A percentile compares a stretch with the other conserved stretches of the same genome.
Evolutionary conservation across 352 stramenopile species (phyloP).

Genomic region (Phytophthora chlamydospora): DNA sequence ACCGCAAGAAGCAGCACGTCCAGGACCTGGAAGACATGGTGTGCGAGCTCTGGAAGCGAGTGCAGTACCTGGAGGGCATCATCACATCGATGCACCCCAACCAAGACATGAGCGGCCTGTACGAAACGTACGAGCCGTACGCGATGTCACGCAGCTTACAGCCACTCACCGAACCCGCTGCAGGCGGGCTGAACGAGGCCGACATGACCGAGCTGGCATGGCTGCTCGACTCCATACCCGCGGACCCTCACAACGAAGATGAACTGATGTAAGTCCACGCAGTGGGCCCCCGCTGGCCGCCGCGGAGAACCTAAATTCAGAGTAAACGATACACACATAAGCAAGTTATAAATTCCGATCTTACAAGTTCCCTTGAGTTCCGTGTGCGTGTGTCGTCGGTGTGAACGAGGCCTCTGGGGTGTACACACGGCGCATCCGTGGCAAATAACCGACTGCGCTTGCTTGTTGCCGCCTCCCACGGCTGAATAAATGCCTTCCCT

Average conservation of each 20-base stretch:
- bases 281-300: neutral
- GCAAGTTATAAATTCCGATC: conserved; percentile 16
- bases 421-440: too few species aligned
- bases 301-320: conserved; percentile 13
- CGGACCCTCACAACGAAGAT: conserved; percentile 24
- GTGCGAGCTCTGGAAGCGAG: conserved; percentile 58
- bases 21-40: conserved; percentile 63
- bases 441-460: neutral
- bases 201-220: conserved; percentile 40
- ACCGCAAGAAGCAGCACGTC: conserved; percentile 65
- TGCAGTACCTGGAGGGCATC: conserved; percentile 64
- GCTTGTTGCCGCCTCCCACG: too few species aligned
- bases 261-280: conserved; percentile 18
- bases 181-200: conserved; percentile 22
- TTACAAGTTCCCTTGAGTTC: neutral
- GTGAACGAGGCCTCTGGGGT: too few species aligned
- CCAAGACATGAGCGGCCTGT: conserved; percentile 43
- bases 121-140: conserved; percentile 45
- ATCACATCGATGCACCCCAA: conserved; percentile 46
- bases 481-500: too few species aligned
- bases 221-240: conserved; percentile 39
- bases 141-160: conserved; percentile 22
- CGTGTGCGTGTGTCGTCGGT: neutral
- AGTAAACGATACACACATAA: conserved; percentile 9
- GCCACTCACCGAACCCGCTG: conserved; percentile 13